Base-by-base conservation (phyloP, 345 rosid species). In the Jatropha curcas region DNA sequence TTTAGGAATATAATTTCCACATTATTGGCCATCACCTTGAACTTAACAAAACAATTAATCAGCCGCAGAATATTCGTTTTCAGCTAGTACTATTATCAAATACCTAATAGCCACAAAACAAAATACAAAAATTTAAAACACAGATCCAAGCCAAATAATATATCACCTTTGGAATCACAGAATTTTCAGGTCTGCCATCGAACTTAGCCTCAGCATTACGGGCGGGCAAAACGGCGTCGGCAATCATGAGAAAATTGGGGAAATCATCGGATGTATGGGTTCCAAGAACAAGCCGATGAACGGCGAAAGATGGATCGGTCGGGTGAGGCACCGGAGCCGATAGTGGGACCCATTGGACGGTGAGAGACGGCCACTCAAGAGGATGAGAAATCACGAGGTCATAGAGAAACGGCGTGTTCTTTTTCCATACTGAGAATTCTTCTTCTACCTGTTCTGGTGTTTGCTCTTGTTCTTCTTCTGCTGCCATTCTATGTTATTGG, bases 281-380 rank as follows among this genome's bases (percentile, higher is more conserved):
- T 0, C 99, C 97, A 22, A 95, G 87, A 22, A 91, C 81, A 37
- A 95, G 89, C 80, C 84, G 77, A 80, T 94, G 98, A n/a, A 87
- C 82, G 51, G 65, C 33, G 52, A 88, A 90, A 41, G 84, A 67
- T 6, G 91, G 89, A 71, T 85, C 88, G 17, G 75, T 79, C 10
- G 79, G 25, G 83, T 76, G 85, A 2, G 92, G 87, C n/a, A 14
- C 71, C 14, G 92, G 84, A 2, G 79, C 45, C 0, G 90, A 72
- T 0, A 62, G 77, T 0, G 97, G 98, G 8, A 90, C 85, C 99
- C 99, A 95, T 37, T 95, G 92, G 73, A 92, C 92, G 56, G 97
- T 92, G n/a, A 92, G 97, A 51, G 97, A 95, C 0, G 99, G 98
- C 96, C 97, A 91, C 82, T 92, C 99, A 4, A 92, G 90, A 6